These are phyloP conservation scores for Diaporthe ilicicola DNA, from an alignment of 2,329 filamentous ascomycete species.

Conservation along the genomic window DNA sequence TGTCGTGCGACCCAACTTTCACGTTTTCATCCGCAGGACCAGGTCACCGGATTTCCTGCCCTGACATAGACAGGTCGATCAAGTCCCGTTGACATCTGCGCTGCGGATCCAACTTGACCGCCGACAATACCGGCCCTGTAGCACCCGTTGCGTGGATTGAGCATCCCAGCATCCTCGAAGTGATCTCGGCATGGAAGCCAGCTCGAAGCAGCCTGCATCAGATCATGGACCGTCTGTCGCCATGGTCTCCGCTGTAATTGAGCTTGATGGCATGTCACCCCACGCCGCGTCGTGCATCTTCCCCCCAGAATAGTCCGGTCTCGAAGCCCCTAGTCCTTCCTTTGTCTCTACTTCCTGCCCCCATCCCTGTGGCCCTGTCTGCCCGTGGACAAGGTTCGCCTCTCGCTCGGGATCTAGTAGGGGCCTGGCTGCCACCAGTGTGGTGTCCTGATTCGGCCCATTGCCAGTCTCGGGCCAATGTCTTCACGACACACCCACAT, in stretches of 20 bases:
- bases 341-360: slow-evolving; percentile 14
- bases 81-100: slow-evolving; percentile 8
- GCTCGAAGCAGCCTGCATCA: neutral
- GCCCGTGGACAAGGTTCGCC: slow-evolving; percentile 1
- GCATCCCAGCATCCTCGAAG: neutral
- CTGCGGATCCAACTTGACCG: slow-evolving; percentile 5
- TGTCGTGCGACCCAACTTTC: slow-evolving; percentile 21
- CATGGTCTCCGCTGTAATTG: neutral
- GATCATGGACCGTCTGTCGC: neutral
- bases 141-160: neutral
- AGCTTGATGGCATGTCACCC: neutral
- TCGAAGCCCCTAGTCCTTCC: slow-evolving; percentile 26
- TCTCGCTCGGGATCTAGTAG: neutral
- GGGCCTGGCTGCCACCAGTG: slow-evolving; percentile 25
- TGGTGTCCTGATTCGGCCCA: slow-evolving; percentile 35
- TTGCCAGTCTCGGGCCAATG: slow-evolving; percentile 48
- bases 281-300: slow-evolving; percentile 14
- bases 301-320: slow-evolving; percentile 22
- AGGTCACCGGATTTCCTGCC: slow-evolving; percentile 25
- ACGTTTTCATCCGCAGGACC: slow-evolving; percentile 26
- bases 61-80: slow-evolving; percentile 16
- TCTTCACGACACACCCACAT: slow-evolving; percentile 43
- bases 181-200: neutral
- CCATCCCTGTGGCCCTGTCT: slow-evolving; percentile 28
- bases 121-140: neutral